Conservation (phyloP, 2,329 filamentous ascomycete species). For the Xylariaceae sp. region DNA sequence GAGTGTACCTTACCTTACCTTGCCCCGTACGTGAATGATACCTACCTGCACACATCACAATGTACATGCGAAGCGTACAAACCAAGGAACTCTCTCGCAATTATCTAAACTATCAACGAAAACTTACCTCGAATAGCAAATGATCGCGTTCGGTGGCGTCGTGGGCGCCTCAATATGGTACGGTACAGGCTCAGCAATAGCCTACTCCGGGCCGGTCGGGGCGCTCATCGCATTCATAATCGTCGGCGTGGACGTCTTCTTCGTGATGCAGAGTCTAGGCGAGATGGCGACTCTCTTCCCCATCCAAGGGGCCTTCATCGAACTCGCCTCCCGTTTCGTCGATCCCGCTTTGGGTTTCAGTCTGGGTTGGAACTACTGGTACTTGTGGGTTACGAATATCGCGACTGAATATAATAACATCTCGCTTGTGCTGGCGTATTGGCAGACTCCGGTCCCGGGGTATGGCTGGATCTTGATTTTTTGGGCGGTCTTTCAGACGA, state of each 20-base stretch:
- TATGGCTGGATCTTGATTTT: slow-evolving; percentile 46
- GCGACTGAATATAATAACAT: slow-evolving; percentile 43
- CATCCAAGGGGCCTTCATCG: slow-evolving; percentile 49
- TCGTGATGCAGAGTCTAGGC: slow-evolving; percentile 50
- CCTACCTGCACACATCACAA: neutral
- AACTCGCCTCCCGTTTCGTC: slow-evolving; percentile 48
- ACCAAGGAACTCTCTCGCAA: too few relatives aligned
- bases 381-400: slow-evolving; percentile 42
- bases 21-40: neutral
- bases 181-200: slow-evolving; percentile 28
- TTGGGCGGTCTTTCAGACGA: slow-evolving; percentile 39
- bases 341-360: slow-evolving; percentile 45
- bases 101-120: too few relatives aligned
- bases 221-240: slow-evolving; percentile 32
- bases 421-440: slow-evolving; percentile 41
- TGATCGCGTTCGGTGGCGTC: slow-evolving; percentile 29
- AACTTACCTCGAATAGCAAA: slow-evolving; percentile 19
- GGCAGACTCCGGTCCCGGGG: slow-evolving; percentile 40
- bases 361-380: slow-evolving; percentile 48
- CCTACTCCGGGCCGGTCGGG: slow-evolving; percentile 30
- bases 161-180: slow-evolving; percentile 29
- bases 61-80: too few relatives aligned
- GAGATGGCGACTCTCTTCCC: slow-evolving; percentile 53
- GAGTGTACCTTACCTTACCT: slow-evolving; percentile 1
- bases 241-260: slow-evolving; percentile 31